A percentile compares a stretch with the other conserved stretches of the same genome.
phyloP scores from a whole-genome alignment of 345 rosid species.

The Aegle marmelos region DNA sequence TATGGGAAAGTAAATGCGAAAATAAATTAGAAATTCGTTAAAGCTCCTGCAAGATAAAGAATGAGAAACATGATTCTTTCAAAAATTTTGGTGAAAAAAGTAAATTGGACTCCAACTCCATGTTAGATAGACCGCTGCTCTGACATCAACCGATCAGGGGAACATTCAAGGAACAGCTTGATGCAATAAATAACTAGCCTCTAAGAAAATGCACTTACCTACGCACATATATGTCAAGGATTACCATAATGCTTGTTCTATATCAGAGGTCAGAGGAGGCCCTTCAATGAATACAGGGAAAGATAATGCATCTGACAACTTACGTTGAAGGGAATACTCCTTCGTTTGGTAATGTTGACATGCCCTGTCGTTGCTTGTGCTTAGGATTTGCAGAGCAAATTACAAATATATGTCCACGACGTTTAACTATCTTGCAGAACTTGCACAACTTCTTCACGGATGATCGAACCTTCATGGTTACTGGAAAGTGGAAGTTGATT shows the following conservation, averaged over 20 bases:
- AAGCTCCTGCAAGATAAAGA: neutral
- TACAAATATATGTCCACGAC: slow-evolving; percentile 80
- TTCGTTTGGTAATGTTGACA: slow-evolving; percentile 47
- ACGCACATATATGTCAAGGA: no score
- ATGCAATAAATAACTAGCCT: neutral
- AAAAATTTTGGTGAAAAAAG: neutral
- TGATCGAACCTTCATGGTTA: slow-evolving; percentile 81
- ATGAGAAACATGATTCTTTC: neutral
- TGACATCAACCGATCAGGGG: neutral
- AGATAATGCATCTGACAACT: slow-evolving; percentile 14
- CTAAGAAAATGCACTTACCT: neutral
- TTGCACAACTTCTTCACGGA: slow-evolving; percentile 97
- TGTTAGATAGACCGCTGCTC: neutral
- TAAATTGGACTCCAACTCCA: neutral
- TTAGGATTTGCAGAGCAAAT: slow-evolving; percentile 72
- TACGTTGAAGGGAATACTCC: slow-evolving; percentile 38
- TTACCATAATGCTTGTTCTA: neutral
- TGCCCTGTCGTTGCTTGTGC: slow-evolving; percentile 93
- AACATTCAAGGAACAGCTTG: neutral
- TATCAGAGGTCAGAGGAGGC: neutral
- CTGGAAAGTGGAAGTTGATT: slow-evolving; percentile 20
- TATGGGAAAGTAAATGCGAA: neutral
- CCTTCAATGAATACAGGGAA: neutral
- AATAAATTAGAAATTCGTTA: neutral
- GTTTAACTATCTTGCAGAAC: slow-evolving; percentile 81